phyloP scores from a whole-genome alignment of 805 yeast genomes.

The Wickerhamomyces hampshirensis region DNA sequence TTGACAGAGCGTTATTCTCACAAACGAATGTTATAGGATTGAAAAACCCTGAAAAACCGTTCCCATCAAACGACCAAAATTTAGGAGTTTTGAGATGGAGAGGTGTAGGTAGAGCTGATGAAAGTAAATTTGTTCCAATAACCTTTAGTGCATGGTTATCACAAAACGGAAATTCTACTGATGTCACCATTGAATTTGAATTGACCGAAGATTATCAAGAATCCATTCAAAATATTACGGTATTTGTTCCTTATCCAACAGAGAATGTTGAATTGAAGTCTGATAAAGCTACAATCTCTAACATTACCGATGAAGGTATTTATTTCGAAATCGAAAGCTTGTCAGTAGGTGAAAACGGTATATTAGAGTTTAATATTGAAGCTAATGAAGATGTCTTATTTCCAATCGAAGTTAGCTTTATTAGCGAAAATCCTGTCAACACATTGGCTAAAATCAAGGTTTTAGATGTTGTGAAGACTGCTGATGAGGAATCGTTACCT shows the following conservation, averaged over 20 bases:
- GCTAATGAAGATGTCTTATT: constrained; percentile 80
- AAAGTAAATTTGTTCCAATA: constrained; percentile 54
- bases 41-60: constrained; percentile 71
- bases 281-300: constrained; percentile 51
- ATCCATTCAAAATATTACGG: constrained; percentile 46
- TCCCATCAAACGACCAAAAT: constrained; percentile 88
- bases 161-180: constrained; percentile 54
- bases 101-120: constrained; percentile 59
- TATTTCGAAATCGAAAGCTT: constrained; percentile 58
- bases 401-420: constrained; percentile 78
- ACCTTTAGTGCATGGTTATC: constrained; percentile 82
- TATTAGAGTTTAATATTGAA: constrained; percentile 74
- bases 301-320: constrained; percentile 64
- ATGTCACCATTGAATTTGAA: constrained; percentile 88
- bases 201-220: constrained; percentile 43
- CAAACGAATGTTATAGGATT: constrained; percentile 56
- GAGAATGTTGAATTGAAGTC: constrained; percentile 47
- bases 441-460: constrained; percentile 67
- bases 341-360: constrained; percentile 52
- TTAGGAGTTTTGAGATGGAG: constrained; percentile 94
- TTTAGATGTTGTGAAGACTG: constrained; percentile 48
- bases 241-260: constrained; percentile 65
- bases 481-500: constrained; percentile 52
- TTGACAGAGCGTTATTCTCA: constrained; percentile 71
- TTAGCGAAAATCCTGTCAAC: constrained; percentile 39